Percentiles rank a stretch among this genome's conserved stretches.
Evolutionary conservation across 768 basidiomycete genomes (phyloP).

Genomic region (Trametes sanguinea): DNA sequence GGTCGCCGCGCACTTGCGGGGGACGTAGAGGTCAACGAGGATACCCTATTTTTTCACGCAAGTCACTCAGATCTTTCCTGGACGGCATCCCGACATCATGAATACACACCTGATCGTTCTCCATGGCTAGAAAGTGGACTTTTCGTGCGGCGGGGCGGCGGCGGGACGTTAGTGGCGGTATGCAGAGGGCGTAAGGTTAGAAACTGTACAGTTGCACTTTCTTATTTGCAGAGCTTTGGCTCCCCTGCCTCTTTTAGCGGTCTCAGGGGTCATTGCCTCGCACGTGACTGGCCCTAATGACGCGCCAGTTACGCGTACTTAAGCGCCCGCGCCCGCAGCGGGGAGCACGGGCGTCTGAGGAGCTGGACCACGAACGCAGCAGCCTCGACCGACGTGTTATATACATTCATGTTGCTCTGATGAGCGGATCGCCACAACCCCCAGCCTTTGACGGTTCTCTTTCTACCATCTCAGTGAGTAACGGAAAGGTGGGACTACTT

Average conservation of each 20-base stretch:
- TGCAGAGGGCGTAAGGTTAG: constrained; percentile 31
- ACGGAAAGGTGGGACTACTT: neutral
- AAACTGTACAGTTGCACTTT: constrained; percentile 35
- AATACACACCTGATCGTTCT: constrained; percentile 81
- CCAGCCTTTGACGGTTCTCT: constrained; percentile 41
- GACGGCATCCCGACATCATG: neutral
- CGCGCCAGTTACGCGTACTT: constrained; percentile 18
- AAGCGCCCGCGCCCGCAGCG: constrained; percentile 22
- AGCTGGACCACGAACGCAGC: constrained; percentile 17
- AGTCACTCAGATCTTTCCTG: constrained; percentile 9
- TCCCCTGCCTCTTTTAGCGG: constrained; percentile 8
- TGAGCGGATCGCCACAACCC: constrained; percentile 22
- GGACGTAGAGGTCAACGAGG: constrained; percentile 99
- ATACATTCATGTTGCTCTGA: constrained; percentile 23
- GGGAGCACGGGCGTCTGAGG: neutral
- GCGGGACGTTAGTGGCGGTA: constrained; percentile 22
- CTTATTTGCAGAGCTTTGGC: constrained; percentile 25
- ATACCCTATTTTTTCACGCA: constrained; percentile 61
- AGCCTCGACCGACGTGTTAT: constrained; percentile 1
- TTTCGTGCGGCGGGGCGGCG: constrained; percentile 23
- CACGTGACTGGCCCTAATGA: constrained; percentile 24
- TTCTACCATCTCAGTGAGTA: constrained; percentile 42
- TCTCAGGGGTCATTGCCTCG: neutral
- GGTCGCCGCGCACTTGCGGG: constrained; percentile 98
- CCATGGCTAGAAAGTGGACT: constrained; percentile 54